A percentile compares a stretch with the other conserved stretches of the same genome.
phyloP scores from a whole-genome alignment of 352 stramenopile genomes.

The Pythium volutum region DNA sequence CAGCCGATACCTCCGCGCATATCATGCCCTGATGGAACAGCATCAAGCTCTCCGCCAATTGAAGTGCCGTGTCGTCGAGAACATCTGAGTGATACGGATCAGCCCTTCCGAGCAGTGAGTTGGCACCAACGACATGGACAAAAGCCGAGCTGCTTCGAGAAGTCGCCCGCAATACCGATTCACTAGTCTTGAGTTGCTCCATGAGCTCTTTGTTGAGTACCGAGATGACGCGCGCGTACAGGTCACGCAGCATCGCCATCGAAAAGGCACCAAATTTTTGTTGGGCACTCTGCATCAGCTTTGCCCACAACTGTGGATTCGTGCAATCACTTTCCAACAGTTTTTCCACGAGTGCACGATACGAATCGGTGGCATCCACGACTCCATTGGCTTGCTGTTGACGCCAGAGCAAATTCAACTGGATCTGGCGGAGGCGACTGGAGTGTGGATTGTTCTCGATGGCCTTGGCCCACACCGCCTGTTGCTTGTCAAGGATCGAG shows the following conservation, averaged over 20 bases:
- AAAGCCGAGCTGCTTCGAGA: constrained; percentile 12
- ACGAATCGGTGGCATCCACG: constrained; percentile 25
- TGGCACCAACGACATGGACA: constrained; percentile 27
- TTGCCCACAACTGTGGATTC: constrained; percentile 54
- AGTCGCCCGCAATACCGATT: background rate
- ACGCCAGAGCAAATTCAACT: constrained; percentile 51
- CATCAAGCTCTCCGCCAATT: constrained; percentile 32
- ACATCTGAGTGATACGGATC: constrained; percentile 8
- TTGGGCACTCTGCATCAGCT: constrained; percentile 42
- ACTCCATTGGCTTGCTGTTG: constrained; percentile 10
- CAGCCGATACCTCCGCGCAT: constrained; percentile 47
- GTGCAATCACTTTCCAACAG: constrained; percentile 48
- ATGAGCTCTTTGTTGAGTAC: constrained; percentile 40
- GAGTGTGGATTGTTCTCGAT: constrained; percentile 46
- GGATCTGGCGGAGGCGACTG: constrained; percentile 38
- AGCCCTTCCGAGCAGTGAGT: constrained; percentile 23
- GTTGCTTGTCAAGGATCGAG: constrained; percentile 60
- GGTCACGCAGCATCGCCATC: constrained; percentile 57
- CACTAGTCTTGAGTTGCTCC: constrained; percentile 11
- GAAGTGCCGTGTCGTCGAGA: background rate
- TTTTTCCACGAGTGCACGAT: constrained; percentile 42
- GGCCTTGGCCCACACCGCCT: constrained; percentile 54
- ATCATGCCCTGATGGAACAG: constrained; percentile 54
- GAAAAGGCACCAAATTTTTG: constrained; percentile 76
- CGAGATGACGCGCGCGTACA: constrained; percentile 62